A percentile compares a stretch with the other conserved stretches of the same genome.
These are phyloP conservation scores for Flaveria floridana DNA, from an alignment of 140 eudicot genomes.

Conservation along the genomic window DNA sequence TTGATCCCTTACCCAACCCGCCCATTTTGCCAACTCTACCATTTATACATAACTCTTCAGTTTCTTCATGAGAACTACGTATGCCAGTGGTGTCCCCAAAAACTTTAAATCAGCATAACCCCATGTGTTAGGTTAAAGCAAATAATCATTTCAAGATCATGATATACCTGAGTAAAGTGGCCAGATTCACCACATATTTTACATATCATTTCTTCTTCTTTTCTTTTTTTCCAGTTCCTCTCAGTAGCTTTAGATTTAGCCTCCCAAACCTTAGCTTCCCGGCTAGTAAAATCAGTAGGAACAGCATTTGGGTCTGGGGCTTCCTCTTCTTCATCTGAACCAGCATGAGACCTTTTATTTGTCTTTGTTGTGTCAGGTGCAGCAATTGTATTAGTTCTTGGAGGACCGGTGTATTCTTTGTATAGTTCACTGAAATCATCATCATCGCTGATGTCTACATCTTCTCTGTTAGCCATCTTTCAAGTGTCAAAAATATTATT, in stretches of 20 bases:
- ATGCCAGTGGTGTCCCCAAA: background rate
- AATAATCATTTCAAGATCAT: background rate
- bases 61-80: background rate
- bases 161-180: slow-evolving; percentile 87
- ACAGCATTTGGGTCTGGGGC: slow-evolving; percentile 87
- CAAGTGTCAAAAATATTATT: background rate
- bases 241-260: slow-evolving; percentile 99
- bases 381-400: slow-evolving; percentile 46
- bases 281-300: slow-evolving; percentile 96
- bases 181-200: slow-evolving; percentile 97
- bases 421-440: slow-evolving; percentile 95
- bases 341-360: slow-evolving; percentile 67
- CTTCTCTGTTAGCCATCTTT: slow-evolving; percentile 62
- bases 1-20: background rate
- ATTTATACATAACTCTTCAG: background rate
- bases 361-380: slow-evolving; percentile 44
- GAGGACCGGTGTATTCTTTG: slow-evolving; percentile 96
- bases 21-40: slow-evolving; percentile 3
- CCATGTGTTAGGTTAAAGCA: background rate
- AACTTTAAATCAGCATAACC: background rate
- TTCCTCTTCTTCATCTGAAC: slow-evolving; percentile 91
- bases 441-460: slow-evolving; percentile 57
- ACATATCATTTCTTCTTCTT: slow-evolving; percentile 97
- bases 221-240: slow-evolving; percentile 94
- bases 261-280: slow-evolving; percentile 99